Evolutionary conservation across 2,329 filamentous ascomycete species (phyloP).

Genomic region (Fusarium nematophilum): DNA sequence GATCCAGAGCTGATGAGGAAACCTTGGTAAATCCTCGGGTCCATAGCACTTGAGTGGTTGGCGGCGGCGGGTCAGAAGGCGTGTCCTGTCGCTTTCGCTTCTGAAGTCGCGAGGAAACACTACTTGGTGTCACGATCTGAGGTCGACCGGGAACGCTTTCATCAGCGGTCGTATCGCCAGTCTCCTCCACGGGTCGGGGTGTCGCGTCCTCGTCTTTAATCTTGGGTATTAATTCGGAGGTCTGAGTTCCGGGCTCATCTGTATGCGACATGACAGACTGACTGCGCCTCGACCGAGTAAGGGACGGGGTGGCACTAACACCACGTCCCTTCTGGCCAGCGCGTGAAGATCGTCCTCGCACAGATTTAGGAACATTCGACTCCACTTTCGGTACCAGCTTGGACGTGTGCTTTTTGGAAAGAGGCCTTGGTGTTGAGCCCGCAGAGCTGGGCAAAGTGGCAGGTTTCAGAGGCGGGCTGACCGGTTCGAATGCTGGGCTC

Average conservation of each 20-base stretch:
- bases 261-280: constrained; percentile 59
- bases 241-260: constrained; percentile 61
- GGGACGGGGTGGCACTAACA: constrained; percentile 51
- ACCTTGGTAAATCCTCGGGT: constrained; percentile 81
- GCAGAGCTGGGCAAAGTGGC: constrained; percentile 50
- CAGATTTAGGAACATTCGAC: constrained; percentile 34
- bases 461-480: constrained; percentile 64
- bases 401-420: constrained; percentile 49
- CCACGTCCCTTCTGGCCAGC: constrained; percentile 50
- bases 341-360: constrained; percentile 51
- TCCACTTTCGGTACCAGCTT: constrained; percentile 45
- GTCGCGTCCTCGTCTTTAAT: constrained; percentile 72
- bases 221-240: constrained; percentile 49
- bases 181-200: constrained; percentile 64
- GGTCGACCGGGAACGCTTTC: constrained; percentile 59
- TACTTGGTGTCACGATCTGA: constrained; percentile 51
- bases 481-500: constrained; percentile 68
- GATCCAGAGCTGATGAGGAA: constrained; percentile 77
- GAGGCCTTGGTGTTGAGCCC: constrained; percentile 43
- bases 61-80: constrained; percentile 59
- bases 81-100: constrained; percentile 71
- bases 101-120: constrained; percentile 52
- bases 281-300: constrained; percentile 53
- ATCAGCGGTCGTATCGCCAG: constrained; percentile 66
- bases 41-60: constrained; percentile 77